A percentile compares a stretch with the other conserved stretches of the same genome.
phyloP scores from a whole-genome alignment of 768 basidiomycete species.

The Grammothele lineata region DNA sequence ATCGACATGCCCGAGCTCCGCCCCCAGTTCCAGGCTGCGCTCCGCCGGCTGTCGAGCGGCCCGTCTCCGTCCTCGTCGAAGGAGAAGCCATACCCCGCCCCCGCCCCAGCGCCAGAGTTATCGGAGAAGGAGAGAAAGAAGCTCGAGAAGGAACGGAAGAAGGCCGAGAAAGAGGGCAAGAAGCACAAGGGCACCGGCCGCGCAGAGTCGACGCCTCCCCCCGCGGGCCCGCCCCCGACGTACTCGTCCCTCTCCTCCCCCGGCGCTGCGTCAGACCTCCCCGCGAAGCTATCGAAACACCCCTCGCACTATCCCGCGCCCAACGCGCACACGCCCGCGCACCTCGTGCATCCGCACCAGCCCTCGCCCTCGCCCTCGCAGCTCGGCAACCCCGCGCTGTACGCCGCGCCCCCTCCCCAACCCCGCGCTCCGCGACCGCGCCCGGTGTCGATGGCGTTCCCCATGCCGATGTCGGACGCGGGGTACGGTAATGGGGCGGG shows the following conservation, averaged over 20 bases:
- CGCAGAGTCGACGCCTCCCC: background rate
- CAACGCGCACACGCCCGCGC: slow-evolving; percentile 24
- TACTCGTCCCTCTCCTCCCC: background rate
- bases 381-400: slow-evolving; percentile 37
- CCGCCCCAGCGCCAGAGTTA: background rate
- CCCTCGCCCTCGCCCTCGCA: slow-evolving; percentile 41
- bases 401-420: slow-evolving; percentile 26
- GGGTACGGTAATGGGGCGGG: too few species aligned
- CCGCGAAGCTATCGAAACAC: slow-evolving; percentile 10
- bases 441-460: slow-evolving; percentile 5
- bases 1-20: slow-evolving; percentile 82
- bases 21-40: slow-evolving; percentile 30
- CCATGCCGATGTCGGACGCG: too few species aligned
- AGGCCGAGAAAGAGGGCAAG: slow-evolving; percentile 31
- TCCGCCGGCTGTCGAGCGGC: too few species aligned
- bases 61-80: background rate
- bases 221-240: background rate
- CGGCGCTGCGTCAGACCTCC: background rate
- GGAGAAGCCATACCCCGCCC: background rate
- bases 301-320: background rate
- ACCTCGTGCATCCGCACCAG: slow-evolving; percentile 33
- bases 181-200: slow-evolving; percentile 30
- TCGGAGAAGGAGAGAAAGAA: slow-evolving; percentile 26
- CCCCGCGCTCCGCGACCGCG: background rate
- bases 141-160: slow-evolving; percentile 27